A percentile compares a stretch with the other conserved stretches of the same genome.
Evolutionary conservation across 768 basidiomycete genomes (phyloP).

Genomic region (Rhizopogon salebrosus): DNA sequence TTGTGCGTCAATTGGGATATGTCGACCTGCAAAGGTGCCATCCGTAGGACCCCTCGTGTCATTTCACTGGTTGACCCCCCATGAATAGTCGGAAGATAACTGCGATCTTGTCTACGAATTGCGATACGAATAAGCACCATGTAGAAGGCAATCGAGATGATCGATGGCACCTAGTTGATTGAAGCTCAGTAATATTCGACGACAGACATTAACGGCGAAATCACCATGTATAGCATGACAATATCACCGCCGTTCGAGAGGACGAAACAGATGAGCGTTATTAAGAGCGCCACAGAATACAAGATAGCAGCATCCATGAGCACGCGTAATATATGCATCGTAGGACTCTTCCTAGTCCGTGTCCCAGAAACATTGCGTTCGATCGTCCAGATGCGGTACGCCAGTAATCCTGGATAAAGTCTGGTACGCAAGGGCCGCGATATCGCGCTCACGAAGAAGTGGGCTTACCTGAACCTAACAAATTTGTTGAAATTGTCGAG

Average conservation of each 20-base stretch:
- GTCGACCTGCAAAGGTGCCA: conserved; percentile 1
- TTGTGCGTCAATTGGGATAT: not conserved
- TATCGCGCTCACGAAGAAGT: not conserved
- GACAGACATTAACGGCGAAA: too few relatives aligned
- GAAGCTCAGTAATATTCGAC: too few relatives aligned
- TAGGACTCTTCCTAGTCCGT: not conserved
- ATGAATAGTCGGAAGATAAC: too few relatives aligned
- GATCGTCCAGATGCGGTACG: not conserved
- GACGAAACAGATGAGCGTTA: conserved; percentile 1
- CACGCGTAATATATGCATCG: not conserved
- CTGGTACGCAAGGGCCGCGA: not conserved
- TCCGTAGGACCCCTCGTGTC: not conserved
- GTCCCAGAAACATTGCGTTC: not conserved
- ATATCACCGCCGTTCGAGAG: not conserved
- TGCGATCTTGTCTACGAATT: not conserved
- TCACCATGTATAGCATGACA: conserved; percentile 1
- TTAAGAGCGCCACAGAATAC: conserved; percentile 3
- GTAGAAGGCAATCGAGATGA: conserved; percentile 4
- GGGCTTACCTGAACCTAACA: conserved; percentile 3
- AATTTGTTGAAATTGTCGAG: conserved; percentile 1
- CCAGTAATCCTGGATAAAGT: conserved; percentile 5
- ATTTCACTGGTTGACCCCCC: too few relatives aligned
- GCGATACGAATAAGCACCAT: conserved; percentile 4
- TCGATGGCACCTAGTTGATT: not conserved
- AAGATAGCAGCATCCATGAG: conserved; percentile 6